phyloP scores from a whole-genome alignment of 129 eudicot genomes.

The Artemisia argyi region DNA sequence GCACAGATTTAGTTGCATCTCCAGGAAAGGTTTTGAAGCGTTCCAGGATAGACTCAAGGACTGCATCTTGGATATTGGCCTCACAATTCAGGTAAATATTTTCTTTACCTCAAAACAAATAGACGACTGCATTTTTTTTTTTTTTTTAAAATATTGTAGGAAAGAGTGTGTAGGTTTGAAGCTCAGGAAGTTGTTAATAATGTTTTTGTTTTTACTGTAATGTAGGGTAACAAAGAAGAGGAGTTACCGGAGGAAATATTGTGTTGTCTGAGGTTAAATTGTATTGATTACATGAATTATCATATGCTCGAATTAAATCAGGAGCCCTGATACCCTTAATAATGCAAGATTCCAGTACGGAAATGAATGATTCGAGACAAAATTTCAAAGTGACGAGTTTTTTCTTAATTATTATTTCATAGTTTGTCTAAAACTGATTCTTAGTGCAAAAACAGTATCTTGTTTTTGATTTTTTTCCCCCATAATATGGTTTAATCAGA shows the following conservation, averaged over 20 bases:
- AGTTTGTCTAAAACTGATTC: too few species aligned
- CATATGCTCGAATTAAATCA: slow-evolving; percentile 47
- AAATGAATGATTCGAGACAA: too few species aligned
- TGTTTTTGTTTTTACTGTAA: slow-evolving; percentile 13
- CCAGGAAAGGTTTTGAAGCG: slow-evolving; percentile 83
- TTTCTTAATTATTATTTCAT: too few species aligned
- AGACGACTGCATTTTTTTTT: not conserved
- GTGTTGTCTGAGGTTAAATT: slow-evolving; percentile 73
- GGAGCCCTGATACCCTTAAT: slow-evolving; percentile 24
- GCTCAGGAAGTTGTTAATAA: not conserved
- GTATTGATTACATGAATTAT: slow-evolving; percentile 59
- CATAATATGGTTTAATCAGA: too few species aligned
- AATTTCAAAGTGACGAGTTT: too few species aligned
- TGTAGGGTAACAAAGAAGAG: slow-evolving; percentile 75
- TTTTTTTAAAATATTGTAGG: not conserved
- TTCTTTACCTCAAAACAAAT: not conserved
- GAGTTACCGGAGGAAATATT: slow-evolving; percentile 83
- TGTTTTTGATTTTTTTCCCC: too few species aligned
- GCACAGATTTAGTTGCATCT: slow-evolving; percentile 87
- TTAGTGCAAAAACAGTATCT: too few species aligned
- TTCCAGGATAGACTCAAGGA: slow-evolving; percentile 70
- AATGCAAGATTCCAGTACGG: not conserved
- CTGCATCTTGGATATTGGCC: slow-evolving; percentile 49
- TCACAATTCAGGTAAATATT: slow-evolving; percentile 9
- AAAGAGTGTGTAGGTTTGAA: not conserved